A percentile compares a stretch with the other conserved stretches of the same genome.
Conservation (phyloP, 2,329 filamentous ascomycete species). For the Rutstroemia sp. region DNA sequence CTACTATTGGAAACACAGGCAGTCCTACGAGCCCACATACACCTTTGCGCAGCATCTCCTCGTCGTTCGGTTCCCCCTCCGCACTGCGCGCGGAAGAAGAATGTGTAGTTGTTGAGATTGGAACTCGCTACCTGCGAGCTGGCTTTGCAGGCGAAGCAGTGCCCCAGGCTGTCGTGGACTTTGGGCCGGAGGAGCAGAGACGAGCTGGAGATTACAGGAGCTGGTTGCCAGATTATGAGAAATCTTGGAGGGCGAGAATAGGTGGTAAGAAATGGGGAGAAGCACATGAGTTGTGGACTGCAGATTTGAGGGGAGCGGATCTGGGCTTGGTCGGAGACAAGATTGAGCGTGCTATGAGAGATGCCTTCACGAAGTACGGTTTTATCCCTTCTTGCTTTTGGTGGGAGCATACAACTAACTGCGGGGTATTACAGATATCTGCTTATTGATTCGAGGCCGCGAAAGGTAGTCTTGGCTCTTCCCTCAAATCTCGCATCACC, state of each 20-base stretch:
- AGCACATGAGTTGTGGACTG: constrained; percentile 69
- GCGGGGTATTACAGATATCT: constrained; percentile 41
- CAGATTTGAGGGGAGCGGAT: constrained; percentile 66
- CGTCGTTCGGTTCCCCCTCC: constrained; percentile 52
- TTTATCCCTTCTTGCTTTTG: constrained; percentile 31
- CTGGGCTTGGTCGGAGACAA: constrained; percentile 78
- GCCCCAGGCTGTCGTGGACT: constrained; percentile 64
- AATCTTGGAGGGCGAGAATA: constrained; percentile 40
- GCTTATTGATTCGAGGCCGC: constrained; percentile 67
- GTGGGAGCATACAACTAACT: constrained; percentile 7
- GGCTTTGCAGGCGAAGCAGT: constrained; percentile 80
- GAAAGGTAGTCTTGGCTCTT: constrained; percentile 66
- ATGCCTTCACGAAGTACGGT: constrained; percentile 72
- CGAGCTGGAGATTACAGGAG: constrained; percentile 74
- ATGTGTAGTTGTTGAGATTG: constrained; percentile 73
- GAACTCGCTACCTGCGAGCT: constrained; percentile 67
- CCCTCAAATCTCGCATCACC: constrained; percentile 73
- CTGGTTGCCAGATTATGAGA: constrained; percentile 51
- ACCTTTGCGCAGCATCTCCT: constrained; percentile 43
- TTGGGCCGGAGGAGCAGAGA: constrained; percentile 68
- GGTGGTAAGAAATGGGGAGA: constrained; percentile 51
- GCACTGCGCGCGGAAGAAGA: constrained; percentile 73
- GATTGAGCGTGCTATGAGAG: constrained; percentile 73
- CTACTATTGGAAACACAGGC: constrained; percentile 12
- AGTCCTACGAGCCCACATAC: constrained; percentile 50